phyloP scores from a whole-genome alignment of 2,329 filamentous ascomycete genomes.

The Aspergillus ruber region DNA sequence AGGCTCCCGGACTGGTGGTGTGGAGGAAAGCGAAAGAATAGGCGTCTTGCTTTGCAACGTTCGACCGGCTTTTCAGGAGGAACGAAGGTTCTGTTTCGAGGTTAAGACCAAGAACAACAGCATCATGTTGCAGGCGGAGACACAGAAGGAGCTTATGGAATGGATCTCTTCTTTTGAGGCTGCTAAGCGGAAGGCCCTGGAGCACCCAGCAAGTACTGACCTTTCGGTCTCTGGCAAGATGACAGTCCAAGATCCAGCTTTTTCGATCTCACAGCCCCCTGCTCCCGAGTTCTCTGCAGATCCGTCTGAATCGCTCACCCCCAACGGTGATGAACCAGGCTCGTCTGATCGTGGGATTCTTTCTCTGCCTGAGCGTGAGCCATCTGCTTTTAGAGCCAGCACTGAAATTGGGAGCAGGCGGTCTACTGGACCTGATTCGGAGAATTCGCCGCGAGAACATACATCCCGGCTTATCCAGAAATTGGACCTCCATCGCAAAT shows the following conservation, averaged over 20 bases:
- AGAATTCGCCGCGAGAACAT: conserved; percentile 65
- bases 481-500: conserved; percentile 79
- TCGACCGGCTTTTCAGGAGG: conserved; percentile 83
- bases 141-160: conserved; percentile 81
- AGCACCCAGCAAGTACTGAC: conserved; percentile 57
- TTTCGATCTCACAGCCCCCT: conserved; percentile 82
- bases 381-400: conserved; percentile 56
- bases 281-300: conserved; percentile 88
- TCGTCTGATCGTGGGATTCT: conserved; percentile 59
- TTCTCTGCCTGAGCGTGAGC: conserved; percentile 58
- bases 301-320: conserved; percentile 58
- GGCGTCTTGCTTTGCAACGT: conserved; percentile 91
- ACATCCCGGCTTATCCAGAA: conserved; percentile 87
- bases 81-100: conserved; percentile 94
- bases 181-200: conserved; percentile 85
- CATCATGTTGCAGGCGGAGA: conserved; percentile 85
- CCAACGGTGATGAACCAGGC: conserved; percentile 50
- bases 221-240: conserved; percentile 37
- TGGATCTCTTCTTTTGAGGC: conserved; percentile 93
- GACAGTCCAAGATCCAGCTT: conserved; percentile 61
- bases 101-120: conserved; percentile 95
- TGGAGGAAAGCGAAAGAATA: conserved; percentile 93
- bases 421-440: conserved; percentile 48
- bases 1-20: conserved; percentile 68
- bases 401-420: conserved; percentile 55